A percentile compares a stretch with the other conserved stretches of the same genome.
Evolutionary conservation across 2,329 filamentous ascomycete species (phyloP).

Genomic region (Basipetospora chlamydospora): DNA sequence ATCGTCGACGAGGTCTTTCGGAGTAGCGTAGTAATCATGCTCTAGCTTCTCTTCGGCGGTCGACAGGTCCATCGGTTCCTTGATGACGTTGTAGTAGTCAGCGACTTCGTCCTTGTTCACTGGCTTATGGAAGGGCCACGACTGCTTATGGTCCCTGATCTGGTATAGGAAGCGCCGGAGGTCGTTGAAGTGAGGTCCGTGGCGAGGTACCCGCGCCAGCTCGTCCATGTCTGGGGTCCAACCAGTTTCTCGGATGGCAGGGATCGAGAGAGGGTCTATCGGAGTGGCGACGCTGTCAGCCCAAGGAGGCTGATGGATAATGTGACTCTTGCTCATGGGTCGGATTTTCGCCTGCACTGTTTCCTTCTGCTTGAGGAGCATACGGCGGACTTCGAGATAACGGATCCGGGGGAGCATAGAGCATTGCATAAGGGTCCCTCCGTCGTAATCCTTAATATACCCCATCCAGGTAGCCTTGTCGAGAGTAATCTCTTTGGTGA

Average conservation of each 20-base stretch:
- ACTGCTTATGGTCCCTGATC: constrained; percentile 80
- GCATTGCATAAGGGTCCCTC: constrained; percentile 98
- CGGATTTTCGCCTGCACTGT: constrained; percentile 89
- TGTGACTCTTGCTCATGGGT: constrained; percentile 76
- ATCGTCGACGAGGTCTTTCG: constrained; percentile 85
- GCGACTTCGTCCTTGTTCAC: constrained; percentile 92
- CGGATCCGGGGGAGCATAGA: constrained; percentile 90
- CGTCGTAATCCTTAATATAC: constrained; percentile 99
- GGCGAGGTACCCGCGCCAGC: constrained; percentile 81
- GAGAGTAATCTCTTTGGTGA: constrained; percentile 95
- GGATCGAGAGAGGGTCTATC: constrained; percentile 76
- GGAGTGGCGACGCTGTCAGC: constrained; percentile 53
- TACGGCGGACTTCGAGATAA: constrained; percentile 82
- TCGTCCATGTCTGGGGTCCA: constrained; percentile 99
- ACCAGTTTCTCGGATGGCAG: constrained; percentile 78
- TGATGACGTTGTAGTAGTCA: constrained; percentile 99
- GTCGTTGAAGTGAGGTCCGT: constrained; percentile 92
- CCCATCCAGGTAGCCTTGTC: constrained; percentile 93
- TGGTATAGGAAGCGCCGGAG: constrained; percentile 86
- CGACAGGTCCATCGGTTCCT: constrained; percentile 88
- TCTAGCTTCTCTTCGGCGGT: constrained; percentile 96
- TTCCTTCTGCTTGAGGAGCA: constrained; percentile 96
- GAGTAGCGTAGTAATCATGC: constrained; percentile 77
- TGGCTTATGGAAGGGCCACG: constrained; percentile 89
- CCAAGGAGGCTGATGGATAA: constrained; percentile 82